These are phyloP conservation scores for Penicillium glabrum DNA, from an alignment of 2,329 filamentous ascomycete species.

Conservation along the genomic window DNA sequence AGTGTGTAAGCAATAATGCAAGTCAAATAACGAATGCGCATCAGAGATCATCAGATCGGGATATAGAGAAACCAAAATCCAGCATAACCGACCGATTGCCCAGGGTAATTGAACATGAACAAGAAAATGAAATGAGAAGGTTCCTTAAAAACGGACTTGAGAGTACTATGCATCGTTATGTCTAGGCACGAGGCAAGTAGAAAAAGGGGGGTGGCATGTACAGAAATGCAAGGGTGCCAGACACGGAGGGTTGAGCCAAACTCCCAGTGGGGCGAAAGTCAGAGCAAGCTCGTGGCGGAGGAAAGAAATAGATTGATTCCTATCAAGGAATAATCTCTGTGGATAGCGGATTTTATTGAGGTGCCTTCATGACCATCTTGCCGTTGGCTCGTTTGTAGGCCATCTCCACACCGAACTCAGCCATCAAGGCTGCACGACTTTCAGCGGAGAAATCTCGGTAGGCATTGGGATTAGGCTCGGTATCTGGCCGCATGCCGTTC, in stretches of 20 bases:
- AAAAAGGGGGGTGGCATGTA: slow-evolving; percentile 15
- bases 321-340: neutral
- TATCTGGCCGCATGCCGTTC: slow-evolving; percentile 46
- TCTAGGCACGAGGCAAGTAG: slow-evolving; percentile 9
- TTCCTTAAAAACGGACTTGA: neutral
- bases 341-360: slow-evolving; percentile 11
- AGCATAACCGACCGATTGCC: neutral
- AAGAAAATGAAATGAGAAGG: slow-evolving; percentile 1
- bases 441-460: slow-evolving; percentile 29
- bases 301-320: neutral
- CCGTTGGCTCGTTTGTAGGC: slow-evolving; percentile 39
- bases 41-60: slow-evolving; percentile 5
- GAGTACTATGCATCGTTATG: slow-evolving; percentile 10
- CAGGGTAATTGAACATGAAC: slow-evolving; percentile 8
- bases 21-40: slow-evolving; percentile 7
- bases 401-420: slow-evolving; percentile 28
- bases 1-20: slow-evolving; percentile 4
- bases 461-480: slow-evolving; percentile 22
- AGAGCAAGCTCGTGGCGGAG: neutral
- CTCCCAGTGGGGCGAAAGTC: neutral
- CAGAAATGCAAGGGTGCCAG: slow-evolving; percentile 12
- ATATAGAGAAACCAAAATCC: slow-evolving; percentile 1
- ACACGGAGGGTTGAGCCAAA: neutral
- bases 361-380: slow-evolving; percentile 34
- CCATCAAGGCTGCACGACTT: slow-evolving; percentile 24